Evolutionary conservation across 257 asterid species (phyloP), one percentile per base, ranked within the genome.

Genomic region (Knoxia roxburghii): DNA sequence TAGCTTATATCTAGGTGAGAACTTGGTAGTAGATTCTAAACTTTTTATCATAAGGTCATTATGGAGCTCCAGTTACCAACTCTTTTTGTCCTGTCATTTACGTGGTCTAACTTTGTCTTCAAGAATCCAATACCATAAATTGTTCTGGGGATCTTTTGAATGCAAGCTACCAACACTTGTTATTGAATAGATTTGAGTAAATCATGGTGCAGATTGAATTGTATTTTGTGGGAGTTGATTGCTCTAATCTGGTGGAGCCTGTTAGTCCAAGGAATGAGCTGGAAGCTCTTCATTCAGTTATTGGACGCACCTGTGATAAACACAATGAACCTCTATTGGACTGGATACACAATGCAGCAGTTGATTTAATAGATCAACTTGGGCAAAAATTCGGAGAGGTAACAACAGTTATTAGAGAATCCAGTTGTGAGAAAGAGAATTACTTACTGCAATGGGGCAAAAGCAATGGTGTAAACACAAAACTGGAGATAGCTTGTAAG

Each of bases 231-330:
- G 93, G 88, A 73, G 81, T 60, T 24, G 72, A 85, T 76, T 29
- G 43, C 32, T 39, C 49, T 63, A 66, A 72, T 77, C 72, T 73
- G 50, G 73, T 76, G 40, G 76, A 65, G 65, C 77, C 76, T 76
- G 69, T 24, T 73, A 86, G 86, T 77, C 95, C 96, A 60, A 85
- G 89, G 79, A 88, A 90, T 80, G 98, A 93, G 75, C 80, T 93
- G 69, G 91, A 87, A 75, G 90, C 97, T 59, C 87, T 90, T 65
- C 81, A 81, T 79, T 84, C 80, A 60, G 71, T 90, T 65, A 83
- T 86, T 61, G 63, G 73, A 69, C 78, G 73, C 83, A 77, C 71
- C 64, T 60, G 54, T 33, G 68, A 71, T 57, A 78, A 77, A 68
- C 27, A 70, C 68, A 56, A 41, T 13, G 60, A 60, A 65, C 74